Evolutionary conservation across 208 protist species (phyloP), one percentile per base, ranked within the genome.

Genomic region (Crithidia expoeki): DNA sequence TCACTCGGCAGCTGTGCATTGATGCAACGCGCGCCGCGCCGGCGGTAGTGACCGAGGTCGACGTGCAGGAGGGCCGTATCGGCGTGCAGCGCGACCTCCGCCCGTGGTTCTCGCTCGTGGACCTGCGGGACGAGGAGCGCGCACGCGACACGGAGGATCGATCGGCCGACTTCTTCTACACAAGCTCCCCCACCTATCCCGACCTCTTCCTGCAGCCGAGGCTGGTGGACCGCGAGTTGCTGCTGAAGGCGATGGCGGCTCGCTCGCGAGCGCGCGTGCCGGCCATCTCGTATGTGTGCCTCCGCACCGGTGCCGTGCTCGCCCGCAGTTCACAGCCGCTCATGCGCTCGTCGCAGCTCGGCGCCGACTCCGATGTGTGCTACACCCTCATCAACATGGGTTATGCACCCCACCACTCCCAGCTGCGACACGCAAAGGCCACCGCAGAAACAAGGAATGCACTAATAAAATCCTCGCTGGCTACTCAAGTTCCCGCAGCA

Each of bases 291-390:
- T 98, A 92, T 79, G 83, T 93, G 34, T 82, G 91, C 66, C 72
- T 88, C 27, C 65, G 76, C 38, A 86, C 77, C 4, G 79, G 87
- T 21, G 86, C 89, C 0, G 74, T 88, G 4, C 79, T 96, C 2
- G 86, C 81, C 1, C 82, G 96, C 33, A 89, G 75, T 64, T 85
- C 82, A 25, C 96, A 98, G 73, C 96, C 96, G n/a, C 77, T 95
- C 32, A 56, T 61, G 56, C 70, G 75, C 57, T 84, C 80, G 6
- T 12, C 63, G 9, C 49, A 59, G 25, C 50, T 91, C 33, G 62
- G 52, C n/a, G 51, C 76, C 17, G 88, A 94, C 72, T 74, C 81
- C 46, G 69, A 85, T 33, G 49, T 91, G 5, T 94, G 88, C 65
- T 68, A 63, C 49, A 67, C 81, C 16, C 59, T 91, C n/a, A 69